Conservation (phyloP, 1,139 yeast genomes). For the Geotrichum bryndzae region DNA sequence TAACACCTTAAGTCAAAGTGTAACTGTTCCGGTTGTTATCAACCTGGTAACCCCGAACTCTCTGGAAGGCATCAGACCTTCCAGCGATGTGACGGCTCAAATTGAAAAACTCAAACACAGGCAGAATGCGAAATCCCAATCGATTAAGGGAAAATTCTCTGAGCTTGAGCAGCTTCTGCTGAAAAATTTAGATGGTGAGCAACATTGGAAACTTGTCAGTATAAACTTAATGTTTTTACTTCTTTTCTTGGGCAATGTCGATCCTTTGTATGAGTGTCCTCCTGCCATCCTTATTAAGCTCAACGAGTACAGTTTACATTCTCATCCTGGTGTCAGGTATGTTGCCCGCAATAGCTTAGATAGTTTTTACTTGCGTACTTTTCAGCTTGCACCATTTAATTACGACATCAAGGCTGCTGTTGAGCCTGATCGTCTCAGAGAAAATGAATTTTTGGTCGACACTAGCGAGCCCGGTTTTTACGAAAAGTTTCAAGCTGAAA, state of each 20-base stretch:
- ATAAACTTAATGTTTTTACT: constrained; percentile 52
- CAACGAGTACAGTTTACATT: constrained; percentile 50
- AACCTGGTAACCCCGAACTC: constrained; percentile 42
- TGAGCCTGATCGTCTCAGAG: constrained; percentile 19
- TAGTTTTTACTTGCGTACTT: constrained; percentile 54
- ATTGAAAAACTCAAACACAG: constrained; percentile 51
- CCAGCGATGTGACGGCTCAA: constrained; percentile 46
- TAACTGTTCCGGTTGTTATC: constrained; percentile 14
- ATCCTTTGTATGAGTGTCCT: constrained; percentile 38
- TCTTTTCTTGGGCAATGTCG: constrained; percentile 51
- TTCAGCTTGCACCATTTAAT: constrained; percentile 50
- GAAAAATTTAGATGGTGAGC: constrained; percentile 25
- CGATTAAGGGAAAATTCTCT: constrained; percentile 6
- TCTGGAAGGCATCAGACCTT: constrained; percentile 54
- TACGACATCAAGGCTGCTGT: constrained; percentile 43
- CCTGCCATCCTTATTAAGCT: constrained; percentile 45
- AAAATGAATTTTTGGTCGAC: constrained; percentile 41
- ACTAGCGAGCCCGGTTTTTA: constrained; percentile 40
- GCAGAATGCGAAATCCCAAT: constrained; percentile 39
- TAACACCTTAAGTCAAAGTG: constrained; percentile 26
- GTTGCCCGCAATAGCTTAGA: constrained; percentile 48
- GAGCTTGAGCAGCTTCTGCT: constrained; percentile 14
- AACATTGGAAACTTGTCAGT: constrained; percentile 68
- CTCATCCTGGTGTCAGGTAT: constrained; percentile 63
- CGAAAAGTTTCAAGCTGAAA: constrained; percentile 46